A percentile compares a stretch with the other conserved stretches of the same genome.
Evolutionary conservation across 805 yeast genomes (phyloP).

Genomic region (Millerozyma acaciae): DNA sequence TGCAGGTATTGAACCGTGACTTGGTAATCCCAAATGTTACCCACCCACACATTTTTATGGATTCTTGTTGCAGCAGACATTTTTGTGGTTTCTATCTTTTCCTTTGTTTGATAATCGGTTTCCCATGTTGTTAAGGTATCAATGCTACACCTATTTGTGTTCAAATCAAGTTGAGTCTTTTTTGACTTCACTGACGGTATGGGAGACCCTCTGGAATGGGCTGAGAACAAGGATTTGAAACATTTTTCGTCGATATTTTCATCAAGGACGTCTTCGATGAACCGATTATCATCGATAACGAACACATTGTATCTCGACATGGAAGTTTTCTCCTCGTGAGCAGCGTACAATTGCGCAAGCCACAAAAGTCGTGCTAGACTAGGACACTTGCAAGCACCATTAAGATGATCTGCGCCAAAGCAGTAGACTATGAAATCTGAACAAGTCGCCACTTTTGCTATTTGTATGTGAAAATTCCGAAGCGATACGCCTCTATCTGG

Average conservation of each 20-base stretch:
- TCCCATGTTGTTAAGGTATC: slow-evolving; percentile 46
- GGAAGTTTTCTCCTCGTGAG: slow-evolving; percentile 6
- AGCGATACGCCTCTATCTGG: slow-evolving; percentile 72
- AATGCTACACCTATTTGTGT: slow-evolving; percentile 6
- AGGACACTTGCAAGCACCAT: slow-evolving; percentile 6
- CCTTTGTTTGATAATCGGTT: slow-evolving; percentile 63
- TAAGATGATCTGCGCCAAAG: slow-evolving; percentile 28
- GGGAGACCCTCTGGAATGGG: neutral
- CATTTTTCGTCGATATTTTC: neutral
- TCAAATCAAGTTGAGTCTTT: slow-evolving; percentile 16
- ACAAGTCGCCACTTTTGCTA: slow-evolving; percentile 69
- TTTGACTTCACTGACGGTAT: slow-evolving; percentile 4
- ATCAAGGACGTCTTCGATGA: slow-evolving; percentile 5
- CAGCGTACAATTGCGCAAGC: slow-evolving; percentile 33
- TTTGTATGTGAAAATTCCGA: slow-evolving; percentile 83
- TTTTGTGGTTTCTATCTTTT: slow-evolving; percentile 74
- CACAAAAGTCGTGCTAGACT: slow-evolving; percentile 32
- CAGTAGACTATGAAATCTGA: slow-evolving; percentile 79
- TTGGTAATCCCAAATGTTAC: slow-evolving; percentile 74
- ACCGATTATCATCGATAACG: slow-evolving; percentile 11
- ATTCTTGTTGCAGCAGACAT: slow-evolving; percentile 78
- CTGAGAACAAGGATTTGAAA: slow-evolving; percentile 2
- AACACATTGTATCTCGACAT: slow-evolving; percentile 18
- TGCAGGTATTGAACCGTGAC: slow-evolving; percentile 11
- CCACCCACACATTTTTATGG: slow-evolving; percentile 63